These are phyloP conservation scores for Astragalus membranaceus DNA, from an alignment of 306 rosid species.

Conservation along the genomic window DNA sequence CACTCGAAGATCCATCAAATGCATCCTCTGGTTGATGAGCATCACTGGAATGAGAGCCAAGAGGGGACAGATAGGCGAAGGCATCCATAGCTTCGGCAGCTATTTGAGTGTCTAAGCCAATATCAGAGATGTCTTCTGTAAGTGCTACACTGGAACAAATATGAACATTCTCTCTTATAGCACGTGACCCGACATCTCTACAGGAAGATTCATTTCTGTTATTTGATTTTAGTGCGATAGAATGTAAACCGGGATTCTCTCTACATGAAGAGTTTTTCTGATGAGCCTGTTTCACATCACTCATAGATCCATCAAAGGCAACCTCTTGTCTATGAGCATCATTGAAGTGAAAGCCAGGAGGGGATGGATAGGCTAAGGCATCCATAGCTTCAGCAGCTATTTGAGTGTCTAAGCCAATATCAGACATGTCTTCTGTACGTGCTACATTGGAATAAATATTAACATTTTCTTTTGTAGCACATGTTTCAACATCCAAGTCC, in stretches of 20 bases:
- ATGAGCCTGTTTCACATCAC: conserved; percentile 17
- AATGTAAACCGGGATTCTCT: conserved; percentile 18
- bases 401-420: conserved; percentile 67
- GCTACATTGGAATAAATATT: conserved; percentile 26
- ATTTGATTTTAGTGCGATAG: conserved; percentile 20
- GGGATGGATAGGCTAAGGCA: conserved; percentile 43
- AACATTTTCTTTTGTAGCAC: conserved; percentile 19
- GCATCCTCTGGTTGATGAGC: conserved; percentile 22
- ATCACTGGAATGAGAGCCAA: conserved; percentile 13
- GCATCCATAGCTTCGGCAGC: conserved; percentile 80
- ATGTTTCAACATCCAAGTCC: conserved; percentile 21
- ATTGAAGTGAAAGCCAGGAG: conserved; percentile 1
- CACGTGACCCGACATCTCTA: conserved; percentile 14
- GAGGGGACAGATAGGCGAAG: conserved; percentile 37
- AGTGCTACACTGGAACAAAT: conserved; percentile 20
- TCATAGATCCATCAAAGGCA: conserved; percentile 13
- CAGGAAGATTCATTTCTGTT: conserved; percentile 26
- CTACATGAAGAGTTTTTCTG: conserved; percentile 11
- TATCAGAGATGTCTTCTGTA: conserved; percentile 29
- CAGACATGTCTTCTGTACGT: conserved; percentile 27
- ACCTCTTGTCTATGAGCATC: conserved; percentile 25
- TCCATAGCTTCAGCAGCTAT: conserved; percentile 79
- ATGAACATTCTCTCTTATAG: conserved; percentile 21
- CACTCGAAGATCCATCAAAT: conserved; percentile 14
- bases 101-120: conserved; percentile 70